Percentiles rank a stretch among this genome's conserved stretches.
Evolutionary conservation across 345 rosid genomes (phyloP).

Genomic region (Cochlearia excelsa): DNA sequence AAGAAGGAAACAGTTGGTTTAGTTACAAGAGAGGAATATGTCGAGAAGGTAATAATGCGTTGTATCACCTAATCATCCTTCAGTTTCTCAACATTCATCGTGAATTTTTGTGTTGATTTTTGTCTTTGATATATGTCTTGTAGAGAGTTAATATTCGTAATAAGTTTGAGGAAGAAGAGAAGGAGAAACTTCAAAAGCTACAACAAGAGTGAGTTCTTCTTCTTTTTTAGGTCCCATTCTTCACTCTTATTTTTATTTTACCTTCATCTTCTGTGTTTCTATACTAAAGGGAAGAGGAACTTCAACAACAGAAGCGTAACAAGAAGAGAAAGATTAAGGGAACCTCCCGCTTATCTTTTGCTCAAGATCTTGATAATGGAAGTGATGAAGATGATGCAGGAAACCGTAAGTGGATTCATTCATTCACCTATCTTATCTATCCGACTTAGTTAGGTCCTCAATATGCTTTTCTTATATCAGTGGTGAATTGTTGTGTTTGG

Average conservation of each 20-base stretch:
- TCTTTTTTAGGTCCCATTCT: not conserved
- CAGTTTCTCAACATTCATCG: not conserved
- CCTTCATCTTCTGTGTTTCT: slow-evolving; percentile 5
- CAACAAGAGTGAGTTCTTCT: slow-evolving; percentile 71
- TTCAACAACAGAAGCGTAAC: slow-evolving; percentile 80
- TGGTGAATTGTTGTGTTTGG: not conserved
- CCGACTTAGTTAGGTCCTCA: not conserved
- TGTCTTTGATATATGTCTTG: not conserved
- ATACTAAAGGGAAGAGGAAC: slow-evolving; percentile 75
- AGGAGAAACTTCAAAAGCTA: slow-evolving; percentile 90
- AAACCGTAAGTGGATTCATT: slow-evolving; percentile 41
- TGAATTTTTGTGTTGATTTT: not conserved
- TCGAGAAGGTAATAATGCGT: slow-evolving; percentile 74
- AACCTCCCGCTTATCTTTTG: slow-evolving; percentile 72
- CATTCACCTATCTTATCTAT: slow-evolving; percentile 10
- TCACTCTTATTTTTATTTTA: not conserved
- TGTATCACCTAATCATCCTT: not conserved
- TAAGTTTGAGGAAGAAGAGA: slow-evolving; percentile 95
- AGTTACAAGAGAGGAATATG: slow-evolving; percentile 95
- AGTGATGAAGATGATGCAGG: slow-evolving; percentile 71
- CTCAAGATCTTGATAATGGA: slow-evolving; percentile 74
- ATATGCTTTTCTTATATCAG: not conserved
- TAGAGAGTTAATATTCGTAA: slow-evolving; percentile 92
- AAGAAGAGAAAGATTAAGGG: slow-evolving; percentile 85
- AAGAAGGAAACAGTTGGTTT: slow-evolving; percentile 98